phyloP scores from a whole-genome alignment of 306 rosid species.

The Castanospermum australe region DNA sequence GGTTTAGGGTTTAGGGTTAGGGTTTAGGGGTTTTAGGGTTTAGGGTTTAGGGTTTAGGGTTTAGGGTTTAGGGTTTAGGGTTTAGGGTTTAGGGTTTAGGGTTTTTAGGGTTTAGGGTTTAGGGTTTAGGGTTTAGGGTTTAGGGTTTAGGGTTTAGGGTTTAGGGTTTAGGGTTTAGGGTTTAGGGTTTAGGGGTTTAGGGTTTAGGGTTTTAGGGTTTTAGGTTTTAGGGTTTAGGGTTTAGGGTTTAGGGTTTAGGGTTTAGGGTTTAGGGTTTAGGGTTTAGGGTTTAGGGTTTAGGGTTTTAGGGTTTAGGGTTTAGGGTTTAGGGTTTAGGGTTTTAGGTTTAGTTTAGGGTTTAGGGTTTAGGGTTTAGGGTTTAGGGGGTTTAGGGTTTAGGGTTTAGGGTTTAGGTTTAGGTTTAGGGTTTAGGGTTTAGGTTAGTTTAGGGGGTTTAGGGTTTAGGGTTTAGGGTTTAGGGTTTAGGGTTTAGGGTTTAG shows the following conservation, averaged over 20 bases:
- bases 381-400: not conserved
- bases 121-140: constrained; percentile 23
- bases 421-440: constrained; percentile 12
- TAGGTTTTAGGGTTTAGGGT: constrained; percentile 14
- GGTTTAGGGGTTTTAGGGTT: constrained; percentile 24
- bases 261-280: constrained; percentile 14
- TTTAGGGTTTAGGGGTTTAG: constrained; percentile 13
- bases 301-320: not conserved
- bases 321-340: constrained; percentile 15
- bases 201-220: constrained; percentile 20
- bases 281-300: not conserved
- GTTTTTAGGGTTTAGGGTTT: constrained; percentile 16
- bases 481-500: not conserved
- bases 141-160: constrained; percentile 27
- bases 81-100: constrained; percentile 15
- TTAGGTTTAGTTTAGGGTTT: constrained; percentile 18
- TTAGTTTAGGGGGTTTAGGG: constrained; percentile 4
- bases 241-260: constrained; percentile 6
- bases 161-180: constrained; percentile 29
- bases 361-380: not conserved
- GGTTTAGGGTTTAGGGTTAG: not conserved
- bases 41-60: constrained; percentile 26
- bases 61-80: constrained; percentile 21
- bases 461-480: not conserved
- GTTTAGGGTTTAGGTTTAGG: not conserved